Percentiles rank a stretch among this genome's conserved stretches.
phyloP scores from a whole-genome alignment of 257 asterid species.

The Osmanthus fragrans region DNA sequence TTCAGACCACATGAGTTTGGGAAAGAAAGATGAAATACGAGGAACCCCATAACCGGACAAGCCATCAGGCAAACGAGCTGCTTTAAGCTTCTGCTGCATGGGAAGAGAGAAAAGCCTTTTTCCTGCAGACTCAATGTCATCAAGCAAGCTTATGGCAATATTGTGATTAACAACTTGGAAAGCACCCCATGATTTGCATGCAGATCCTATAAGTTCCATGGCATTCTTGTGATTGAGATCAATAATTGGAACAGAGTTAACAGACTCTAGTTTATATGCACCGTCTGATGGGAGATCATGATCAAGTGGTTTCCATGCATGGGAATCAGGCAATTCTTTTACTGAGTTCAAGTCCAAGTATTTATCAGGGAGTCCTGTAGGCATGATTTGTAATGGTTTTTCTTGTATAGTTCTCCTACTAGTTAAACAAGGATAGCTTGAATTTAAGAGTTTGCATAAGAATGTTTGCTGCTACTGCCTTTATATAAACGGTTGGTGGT shows the following conservation, averaged over 20 bases:
- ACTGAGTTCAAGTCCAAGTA: conserved; percentile 61
- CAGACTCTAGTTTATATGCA: conserved; percentile 22
- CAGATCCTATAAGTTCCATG: conserved; percentile 63
- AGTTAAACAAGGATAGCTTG: conserved; percentile 21
- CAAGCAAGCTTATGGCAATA: conserved; percentile 41
- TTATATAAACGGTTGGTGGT: conserved; percentile 38
- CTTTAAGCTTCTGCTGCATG: conserved; percentile 71
- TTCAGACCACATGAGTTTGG: conserved; percentile 93
- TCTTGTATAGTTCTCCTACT: conserved; percentile 32
- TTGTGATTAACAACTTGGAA: conserved; percentile 71
- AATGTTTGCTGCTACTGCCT: conserved; percentile 32
- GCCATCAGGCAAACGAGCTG: conserved; percentile 63
- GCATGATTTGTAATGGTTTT: conserved; percentile 39
- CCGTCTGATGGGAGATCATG: conserved; percentile 25
- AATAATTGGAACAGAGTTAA: conserved; percentile 61
- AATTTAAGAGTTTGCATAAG: conserved; percentile 18
- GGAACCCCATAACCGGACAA: conserved; percentile 78
- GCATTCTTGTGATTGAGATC: conserved; percentile 50
- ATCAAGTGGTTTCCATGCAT: conserved; percentile 61
- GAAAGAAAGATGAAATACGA: conserved; percentile 75
- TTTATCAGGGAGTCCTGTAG: conserved; percentile 42
- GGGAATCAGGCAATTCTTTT: conserved; percentile 84
- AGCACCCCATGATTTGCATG: conserved; percentile 93
- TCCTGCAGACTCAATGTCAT: conserved; percentile 43
- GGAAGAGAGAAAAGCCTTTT: conserved; percentile 71